Percentiles rank a stretch among this genome's conserved stretches.
Conservation (phyloP, 768 basidiomycete species). For the Leccinum longicurvipes region DNA sequence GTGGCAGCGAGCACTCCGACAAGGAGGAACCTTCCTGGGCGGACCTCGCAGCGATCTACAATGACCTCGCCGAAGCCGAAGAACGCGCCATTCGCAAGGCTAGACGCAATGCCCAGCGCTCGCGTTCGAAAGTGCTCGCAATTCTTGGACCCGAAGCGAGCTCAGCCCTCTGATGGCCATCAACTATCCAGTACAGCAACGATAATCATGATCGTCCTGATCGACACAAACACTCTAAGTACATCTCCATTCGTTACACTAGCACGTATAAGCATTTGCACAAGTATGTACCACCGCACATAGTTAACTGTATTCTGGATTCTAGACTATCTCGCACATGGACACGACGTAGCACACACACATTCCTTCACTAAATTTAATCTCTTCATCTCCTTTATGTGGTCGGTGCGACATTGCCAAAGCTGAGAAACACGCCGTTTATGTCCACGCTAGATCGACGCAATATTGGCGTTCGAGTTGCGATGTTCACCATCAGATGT, state of each 20-base stretch:
- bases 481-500: too few species aligned
- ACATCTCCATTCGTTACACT: not conserved
- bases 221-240: not conserved
- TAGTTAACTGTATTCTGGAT: not conserved
- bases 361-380: not conserved
- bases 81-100: slow-evolving; percentile 9
- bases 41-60: not conserved
- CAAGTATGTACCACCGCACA: not conserved
- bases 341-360: not conserved
- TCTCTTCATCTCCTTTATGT: not conserved
- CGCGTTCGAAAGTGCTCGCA: slow-evolving; percentile 8
- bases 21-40: not conserved
- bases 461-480: too few species aligned
- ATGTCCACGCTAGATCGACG: too few species aligned
- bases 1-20: not conserved
- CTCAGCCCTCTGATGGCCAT: not conserved
- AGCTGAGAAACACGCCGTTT: not conserved
- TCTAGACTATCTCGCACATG: not conserved
- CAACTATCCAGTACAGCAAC: not conserved
- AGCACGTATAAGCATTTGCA: not conserved
- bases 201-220: not conserved
- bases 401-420: not conserved
- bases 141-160: slow-evolving; percentile 3
- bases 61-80: not conserved
- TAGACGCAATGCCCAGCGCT: slow-evolving; percentile 9